Evolutionary conservation across 495 filamentous ascomycete genomes (phyloP).

Genomic region (Saxispiralis lemnorum): DNA sequence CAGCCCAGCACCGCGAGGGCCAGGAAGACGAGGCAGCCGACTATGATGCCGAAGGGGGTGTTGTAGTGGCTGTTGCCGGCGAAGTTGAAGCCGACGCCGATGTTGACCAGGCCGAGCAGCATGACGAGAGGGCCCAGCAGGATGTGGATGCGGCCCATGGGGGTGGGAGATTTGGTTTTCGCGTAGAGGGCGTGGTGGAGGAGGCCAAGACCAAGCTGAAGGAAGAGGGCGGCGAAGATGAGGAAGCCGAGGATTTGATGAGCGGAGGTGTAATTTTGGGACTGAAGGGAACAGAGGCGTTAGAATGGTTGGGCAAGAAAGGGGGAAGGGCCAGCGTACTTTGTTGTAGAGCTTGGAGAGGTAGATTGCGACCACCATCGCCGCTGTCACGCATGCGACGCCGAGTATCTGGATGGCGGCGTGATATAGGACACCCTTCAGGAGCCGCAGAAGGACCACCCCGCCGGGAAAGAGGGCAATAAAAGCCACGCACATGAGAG

Average conservation of each 20-base stretch:
- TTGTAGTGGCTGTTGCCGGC: constrained; percentile 1
- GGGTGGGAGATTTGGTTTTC: constrained; percentile 27
- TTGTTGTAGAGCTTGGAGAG: constrained; percentile 34
- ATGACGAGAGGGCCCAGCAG: constrained; percentile 35
- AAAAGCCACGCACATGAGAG: constrained; percentile 34
- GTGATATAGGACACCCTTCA: constrained; percentile 33
- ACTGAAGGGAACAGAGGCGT: constrained; percentile 14
- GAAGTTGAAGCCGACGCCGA: constrained; percentile 28
- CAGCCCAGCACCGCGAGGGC: neutral
- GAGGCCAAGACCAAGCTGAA: constrained; percentile 31
- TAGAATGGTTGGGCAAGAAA: neutral
- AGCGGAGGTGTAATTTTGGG: constrained; percentile 31
- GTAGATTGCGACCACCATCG: constrained; percentile 32
- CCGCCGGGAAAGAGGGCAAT: constrained; percentile 38
- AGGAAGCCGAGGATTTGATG: constrained; percentile 44
- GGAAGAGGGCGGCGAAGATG: constrained; percentile 30
- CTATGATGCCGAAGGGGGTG: constrained; percentile 1
- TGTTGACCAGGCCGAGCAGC: constrained; percentile 33
- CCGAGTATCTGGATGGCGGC: constrained; percentile 31
- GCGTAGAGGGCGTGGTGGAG: constrained; percentile 32
- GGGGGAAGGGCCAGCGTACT: neutral
- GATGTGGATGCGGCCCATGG: constrained; percentile 26
- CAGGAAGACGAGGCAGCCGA: neutral
- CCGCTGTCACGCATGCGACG: constrained; percentile 20
- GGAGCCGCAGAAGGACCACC: constrained; percentile 30